Percentiles rank a stretch among this genome's conserved stretches.
These are phyloP conservation scores for Jamesozyma hellenica DNA, from an alignment of 805 yeast species.

Conservation along the genomic window DNA sequence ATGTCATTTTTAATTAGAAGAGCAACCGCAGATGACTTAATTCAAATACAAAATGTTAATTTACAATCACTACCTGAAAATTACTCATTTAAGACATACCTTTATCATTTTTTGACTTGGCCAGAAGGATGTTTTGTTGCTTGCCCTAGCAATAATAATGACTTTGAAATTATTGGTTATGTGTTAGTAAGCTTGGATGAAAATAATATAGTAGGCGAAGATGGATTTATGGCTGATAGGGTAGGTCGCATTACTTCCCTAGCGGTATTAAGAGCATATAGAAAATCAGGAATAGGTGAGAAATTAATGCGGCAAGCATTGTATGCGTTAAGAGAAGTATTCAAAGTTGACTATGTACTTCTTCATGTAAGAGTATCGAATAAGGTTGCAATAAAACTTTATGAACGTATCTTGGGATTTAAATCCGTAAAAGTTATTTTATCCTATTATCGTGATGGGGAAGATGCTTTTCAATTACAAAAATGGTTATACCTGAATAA, in stretches of 20 bases:
- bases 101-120: constrained; percentile 90
- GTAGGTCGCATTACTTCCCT: constrained; percentile 93
- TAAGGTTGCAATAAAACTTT: constrained; percentile 83
- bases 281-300: constrained; percentile 89
- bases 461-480: constrained; percentile 92
- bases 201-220: constrained; percentile 46
- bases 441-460: constrained; percentile 87
- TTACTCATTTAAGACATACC: constrained; percentile 78
- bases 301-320: constrained; percentile 76
- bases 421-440: constrained; percentile 71
- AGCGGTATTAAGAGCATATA: constrained; percentile 86
- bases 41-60: constrained; percentile 94
- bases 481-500: constrained; percentile 52
- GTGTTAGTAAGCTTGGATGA: constrained; percentile 90
- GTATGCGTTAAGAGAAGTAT: constrained; percentile 68
- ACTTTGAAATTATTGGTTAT: constrained; percentile 57
- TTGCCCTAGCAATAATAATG: constrained; percentile 42
- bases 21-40: constrained; percentile 75
- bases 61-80: constrained; percentile 86
- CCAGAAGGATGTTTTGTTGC: constrained; percentile 96
- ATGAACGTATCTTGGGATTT: constrained; percentile 71
- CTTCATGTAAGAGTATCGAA: constrained; percentile 88
- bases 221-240: constrained; percentile 55
- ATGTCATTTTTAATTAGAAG: constrained; percentile 61
- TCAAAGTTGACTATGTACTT: constrained; percentile 70